phyloP scores from a whole-genome alignment of 495 filamentous ascomycete genomes.

The Daldinia loculata region DNA sequence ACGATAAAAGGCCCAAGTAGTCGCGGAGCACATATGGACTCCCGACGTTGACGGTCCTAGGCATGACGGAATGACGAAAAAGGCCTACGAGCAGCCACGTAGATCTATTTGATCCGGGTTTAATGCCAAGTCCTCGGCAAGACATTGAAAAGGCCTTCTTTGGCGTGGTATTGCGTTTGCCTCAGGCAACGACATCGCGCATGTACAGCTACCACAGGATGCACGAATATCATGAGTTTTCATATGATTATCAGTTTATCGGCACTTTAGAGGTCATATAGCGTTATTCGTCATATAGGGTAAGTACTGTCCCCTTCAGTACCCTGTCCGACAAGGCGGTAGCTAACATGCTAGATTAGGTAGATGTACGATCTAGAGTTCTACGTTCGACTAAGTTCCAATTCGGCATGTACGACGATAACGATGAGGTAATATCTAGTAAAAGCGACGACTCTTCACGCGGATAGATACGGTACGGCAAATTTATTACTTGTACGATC shows the following conservation, averaged over 20 bases:
- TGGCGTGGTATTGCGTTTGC: constrained; percentile 8
- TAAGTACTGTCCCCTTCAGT: constrained; percentile 1
- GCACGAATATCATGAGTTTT: constrained; percentile 35
- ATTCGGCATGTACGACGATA: constrained; percentile 28
- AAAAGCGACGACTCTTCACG: constrained; percentile 18
- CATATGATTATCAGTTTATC: constrained; percentile 22
- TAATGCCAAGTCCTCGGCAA: constrained; percentile 25
- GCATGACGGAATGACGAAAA: constrained; percentile 32
- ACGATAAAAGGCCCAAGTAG: constrained; percentile 37
- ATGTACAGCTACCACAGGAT: constrained; percentile 34
- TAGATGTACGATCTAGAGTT: constrained; percentile 30
- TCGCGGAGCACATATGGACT: constrained; percentile 19
- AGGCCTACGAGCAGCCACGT: constrained; percentile 28
- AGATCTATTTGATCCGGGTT: constrained; percentile 15
- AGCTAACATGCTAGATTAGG: constrained; percentile 10
- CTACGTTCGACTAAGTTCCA: constrained; percentile 33
- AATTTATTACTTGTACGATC: constrained; percentile 25
- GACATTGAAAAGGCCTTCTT: constrained; percentile 22
- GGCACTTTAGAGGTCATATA: constrained; percentile 31
- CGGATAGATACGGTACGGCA: constrained; percentile 23
- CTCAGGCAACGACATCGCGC: constrained; percentile 8
- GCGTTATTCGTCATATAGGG: constrained; percentile 33
- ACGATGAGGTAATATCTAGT: constrained; percentile 16
- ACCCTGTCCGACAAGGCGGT: background rate
- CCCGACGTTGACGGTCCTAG: constrained; percentile 28